Evolutionary conservation across 495 filamentous ascomycete genomes (phyloP).

Genomic region (Aspergillus coremiiformis): DNA sequence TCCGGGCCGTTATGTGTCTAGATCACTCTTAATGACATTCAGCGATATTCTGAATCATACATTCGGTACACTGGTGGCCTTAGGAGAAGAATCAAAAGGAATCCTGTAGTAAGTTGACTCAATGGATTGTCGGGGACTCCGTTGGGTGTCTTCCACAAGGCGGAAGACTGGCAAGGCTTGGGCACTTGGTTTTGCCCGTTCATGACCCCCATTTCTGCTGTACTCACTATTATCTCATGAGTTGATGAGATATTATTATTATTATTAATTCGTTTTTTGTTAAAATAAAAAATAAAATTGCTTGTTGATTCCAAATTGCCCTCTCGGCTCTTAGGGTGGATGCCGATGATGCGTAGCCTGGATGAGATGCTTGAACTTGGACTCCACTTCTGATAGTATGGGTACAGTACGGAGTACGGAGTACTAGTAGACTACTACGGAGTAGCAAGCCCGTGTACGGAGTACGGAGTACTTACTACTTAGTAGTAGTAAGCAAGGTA

Average conservation of each 20-base stretch:
- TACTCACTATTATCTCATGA: not conserved
- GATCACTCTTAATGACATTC: not conserved
- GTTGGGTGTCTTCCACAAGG: not conserved
- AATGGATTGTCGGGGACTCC: not conserved
- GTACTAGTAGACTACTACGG: too few relatives aligned
- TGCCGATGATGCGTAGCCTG: not conserved
- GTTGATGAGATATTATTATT: not conserved
- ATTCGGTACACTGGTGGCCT: not conserved
- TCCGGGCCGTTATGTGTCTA: conserved; percentile 1
- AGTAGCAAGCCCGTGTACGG: too few relatives aligned
- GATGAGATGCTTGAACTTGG: not conserved
- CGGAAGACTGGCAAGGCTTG: conserved; percentile 9
- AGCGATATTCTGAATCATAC: conserved; percentile 6
- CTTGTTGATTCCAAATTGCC: not conserved
- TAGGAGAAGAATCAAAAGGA: not conserved
- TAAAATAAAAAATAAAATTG: too few relatives aligned
- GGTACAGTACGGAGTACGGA: too few relatives aligned
- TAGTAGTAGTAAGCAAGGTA: not conserved
- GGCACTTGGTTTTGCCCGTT: conserved; percentile 1
- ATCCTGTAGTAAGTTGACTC: conserved; percentile 3
- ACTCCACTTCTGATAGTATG: not conserved
- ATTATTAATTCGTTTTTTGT: not conserved
- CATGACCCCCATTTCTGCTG: not conserved
- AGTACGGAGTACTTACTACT: too few relatives aligned
- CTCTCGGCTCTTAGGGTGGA: not conserved